These are phyloP conservation scores for Grosmannia serpens DNA, from an alignment of 2,329 filamentous ascomycete species.

Conservation along the genomic window DNA sequence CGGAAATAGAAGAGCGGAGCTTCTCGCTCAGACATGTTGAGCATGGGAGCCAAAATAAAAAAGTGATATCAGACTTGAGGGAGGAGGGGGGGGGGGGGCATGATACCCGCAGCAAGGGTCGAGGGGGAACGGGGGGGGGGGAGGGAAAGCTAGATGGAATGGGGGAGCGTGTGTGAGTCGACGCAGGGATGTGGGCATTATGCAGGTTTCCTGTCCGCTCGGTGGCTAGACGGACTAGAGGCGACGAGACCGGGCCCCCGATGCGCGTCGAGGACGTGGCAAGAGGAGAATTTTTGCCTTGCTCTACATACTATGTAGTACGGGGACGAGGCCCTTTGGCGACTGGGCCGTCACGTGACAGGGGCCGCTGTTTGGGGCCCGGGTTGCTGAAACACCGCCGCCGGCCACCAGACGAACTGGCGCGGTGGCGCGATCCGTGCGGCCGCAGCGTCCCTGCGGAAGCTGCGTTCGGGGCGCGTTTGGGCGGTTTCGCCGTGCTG, in stretches of 20 bases:
- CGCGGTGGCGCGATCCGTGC: not conserved
- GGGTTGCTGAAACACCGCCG: not conserved
- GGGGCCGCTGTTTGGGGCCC: conserved; percentile 1
- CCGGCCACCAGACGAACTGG: not conserved
- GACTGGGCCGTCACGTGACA: conserved; percentile 1
- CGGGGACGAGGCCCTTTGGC: too few relatives aligned
- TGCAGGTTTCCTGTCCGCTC: not conserved
- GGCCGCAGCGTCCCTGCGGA: not conserved
- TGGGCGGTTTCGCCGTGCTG: not conserved
- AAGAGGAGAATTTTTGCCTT: not conserved
- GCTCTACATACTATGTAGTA: too few relatives aligned
- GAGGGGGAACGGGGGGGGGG: not conserved
- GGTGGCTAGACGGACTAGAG: not conserved
- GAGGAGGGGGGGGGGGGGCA: too few relatives aligned
- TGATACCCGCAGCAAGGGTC: not conserved
- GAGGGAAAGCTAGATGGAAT: not conserved
- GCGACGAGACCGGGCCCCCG: too few relatives aligned
- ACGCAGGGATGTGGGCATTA: not conserved
- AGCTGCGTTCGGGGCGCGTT: not conserved
- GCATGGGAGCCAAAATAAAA: not conserved
- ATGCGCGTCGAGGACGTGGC: too few relatives aligned
- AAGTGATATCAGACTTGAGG: not conserved
- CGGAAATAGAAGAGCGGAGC: not conserved
- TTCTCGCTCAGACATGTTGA: not conserved
- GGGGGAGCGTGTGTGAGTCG: not conserved